These are phyloP conservation scores for Hypoxylon crocopeplum DNA, from an alignment of 495 filamentous ascomycete species.

Conservation along the genomic window DNA sequence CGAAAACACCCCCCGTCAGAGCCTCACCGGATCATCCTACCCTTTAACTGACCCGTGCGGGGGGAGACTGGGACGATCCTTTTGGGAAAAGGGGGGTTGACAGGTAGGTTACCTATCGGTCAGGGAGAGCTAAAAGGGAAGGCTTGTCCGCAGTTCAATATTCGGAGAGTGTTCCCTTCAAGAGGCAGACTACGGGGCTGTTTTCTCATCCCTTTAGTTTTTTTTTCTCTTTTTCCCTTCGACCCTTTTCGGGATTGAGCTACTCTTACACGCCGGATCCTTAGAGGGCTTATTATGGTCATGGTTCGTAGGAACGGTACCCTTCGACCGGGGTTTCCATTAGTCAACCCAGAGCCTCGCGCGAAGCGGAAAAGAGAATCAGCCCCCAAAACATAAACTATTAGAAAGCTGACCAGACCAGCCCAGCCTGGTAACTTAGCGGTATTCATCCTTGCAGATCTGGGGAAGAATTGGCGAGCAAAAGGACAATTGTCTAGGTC, in stretches of 20 bases:
- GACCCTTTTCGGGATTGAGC: no score
- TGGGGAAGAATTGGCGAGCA: constrained; percentile 25
- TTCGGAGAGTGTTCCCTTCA: no score
- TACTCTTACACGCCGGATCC: no score
- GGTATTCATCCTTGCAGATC: constrained; percentile 14
- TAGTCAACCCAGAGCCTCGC: no score
- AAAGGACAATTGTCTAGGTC: constrained; percentile 10
- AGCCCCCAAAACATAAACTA: no score
- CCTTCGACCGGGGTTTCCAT: no score
- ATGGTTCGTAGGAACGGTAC: no score
- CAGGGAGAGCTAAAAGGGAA: constrained; percentile 1
- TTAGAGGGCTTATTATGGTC: constrained; percentile 15
- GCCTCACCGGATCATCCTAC: constrained; percentile 22
- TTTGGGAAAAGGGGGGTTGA: constrained; percentile 1
- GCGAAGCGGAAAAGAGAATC: no score
- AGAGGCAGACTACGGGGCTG: constrained; percentile 30
- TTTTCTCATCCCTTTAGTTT: neutral
- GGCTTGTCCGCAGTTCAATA: neutral
- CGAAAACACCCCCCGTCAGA: constrained; percentile 2
- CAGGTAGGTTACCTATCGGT: neutral
- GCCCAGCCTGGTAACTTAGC: no score
- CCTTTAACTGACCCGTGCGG: constrained; percentile 3
- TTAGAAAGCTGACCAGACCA: no score
- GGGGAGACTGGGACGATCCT: constrained; percentile 1
- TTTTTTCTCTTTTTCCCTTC: neutral